Conservation (phyloP, 305 asterid species). For the Fraxinus ornus region DNA sequence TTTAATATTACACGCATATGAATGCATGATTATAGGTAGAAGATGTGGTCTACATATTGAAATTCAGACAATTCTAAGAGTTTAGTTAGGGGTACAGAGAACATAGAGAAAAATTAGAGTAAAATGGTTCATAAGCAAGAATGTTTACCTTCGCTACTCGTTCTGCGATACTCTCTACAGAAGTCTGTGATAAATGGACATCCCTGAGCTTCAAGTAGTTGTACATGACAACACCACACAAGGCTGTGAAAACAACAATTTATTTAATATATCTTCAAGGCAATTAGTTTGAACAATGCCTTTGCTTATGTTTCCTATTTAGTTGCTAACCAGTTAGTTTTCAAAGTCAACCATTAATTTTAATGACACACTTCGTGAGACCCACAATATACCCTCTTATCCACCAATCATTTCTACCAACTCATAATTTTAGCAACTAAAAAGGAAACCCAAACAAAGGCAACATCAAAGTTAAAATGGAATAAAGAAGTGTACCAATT, state of each 20-base stretch:
- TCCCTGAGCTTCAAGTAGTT: constrained; percentile 61
- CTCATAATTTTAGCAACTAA: neutral
- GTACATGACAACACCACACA: constrained; percentile 84
- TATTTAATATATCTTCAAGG: constrained; percentile 17
- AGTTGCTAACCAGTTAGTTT: neutral
- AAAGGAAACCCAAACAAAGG: neutral
- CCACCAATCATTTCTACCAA: neutral
- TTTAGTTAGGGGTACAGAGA: neutral
- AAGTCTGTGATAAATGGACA: constrained; percentile 40
- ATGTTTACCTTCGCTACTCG: constrained; percentile 39
- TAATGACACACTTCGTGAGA: neutral
- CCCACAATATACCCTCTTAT: neutral
- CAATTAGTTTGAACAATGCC: neutral
- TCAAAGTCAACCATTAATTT: neutral
- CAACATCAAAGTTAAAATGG: constrained; percentile 12
- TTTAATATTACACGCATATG: neutral
- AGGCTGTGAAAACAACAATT: constrained; percentile 47
- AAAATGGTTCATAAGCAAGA: neutral
- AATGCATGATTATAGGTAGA: neutral
- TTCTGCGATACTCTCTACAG: constrained; percentile 42
- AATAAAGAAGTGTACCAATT: constrained; percentile 53
- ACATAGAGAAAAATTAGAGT: neutral
- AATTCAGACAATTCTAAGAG: neutral
- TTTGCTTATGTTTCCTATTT: neutral
- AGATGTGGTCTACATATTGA: neutral